Base-by-base conservation (phyloP, 768 basidiomycete species). In the Lactarius sanguifluus region DNA sequence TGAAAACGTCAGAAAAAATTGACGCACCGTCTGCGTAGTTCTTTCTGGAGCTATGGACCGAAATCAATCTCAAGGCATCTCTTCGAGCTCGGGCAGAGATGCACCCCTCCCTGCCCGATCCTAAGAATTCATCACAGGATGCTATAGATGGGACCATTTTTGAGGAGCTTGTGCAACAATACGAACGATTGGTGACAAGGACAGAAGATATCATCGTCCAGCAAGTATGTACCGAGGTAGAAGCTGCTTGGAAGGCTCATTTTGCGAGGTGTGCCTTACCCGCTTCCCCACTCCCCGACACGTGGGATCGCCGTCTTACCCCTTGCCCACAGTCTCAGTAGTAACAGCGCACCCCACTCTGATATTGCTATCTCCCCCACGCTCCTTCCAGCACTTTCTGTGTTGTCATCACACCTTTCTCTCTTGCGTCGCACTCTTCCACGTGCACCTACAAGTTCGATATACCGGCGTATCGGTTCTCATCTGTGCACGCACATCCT, bases 181-280 rank as follows among this genome's bases (percentile, higher is more conserved):
- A 92, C 71, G 77, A 77, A 25, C 80, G 78, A 13, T 77, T 94
- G 30, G 80, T 81, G 2, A 78, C 76, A 10, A 84, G 94, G n/a
- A 86, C 92, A 5, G 93, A 97, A 73, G 91, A 92, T 60, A 90
- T 98, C 85, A 83, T 95, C 41, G 85, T 93, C 18, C 87, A 90
- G 69, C 91, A 92, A 71, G 81, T 95, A 18, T 90, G 85, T 59
- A 83, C 83, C 3, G 97, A 99, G 75, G 86, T 96, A 57, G 90
- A 96, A 75, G 77, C 77, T 13, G 84, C 85, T 30, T 78, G 97
- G 47, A 92, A 88, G 73, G 75, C 82, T 2, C 93, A 98, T 77
- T 84, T 94, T 65, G 78, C 78, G 15, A 80, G 83, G 74, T 69
- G 32, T 47, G 55, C 45, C 38, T 66, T 34, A 34, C 34, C 2